Evolutionary conservation across 2,329 filamentous ascomycete species (phyloP).

Genomic region (Botryotinia globosa): DNA sequence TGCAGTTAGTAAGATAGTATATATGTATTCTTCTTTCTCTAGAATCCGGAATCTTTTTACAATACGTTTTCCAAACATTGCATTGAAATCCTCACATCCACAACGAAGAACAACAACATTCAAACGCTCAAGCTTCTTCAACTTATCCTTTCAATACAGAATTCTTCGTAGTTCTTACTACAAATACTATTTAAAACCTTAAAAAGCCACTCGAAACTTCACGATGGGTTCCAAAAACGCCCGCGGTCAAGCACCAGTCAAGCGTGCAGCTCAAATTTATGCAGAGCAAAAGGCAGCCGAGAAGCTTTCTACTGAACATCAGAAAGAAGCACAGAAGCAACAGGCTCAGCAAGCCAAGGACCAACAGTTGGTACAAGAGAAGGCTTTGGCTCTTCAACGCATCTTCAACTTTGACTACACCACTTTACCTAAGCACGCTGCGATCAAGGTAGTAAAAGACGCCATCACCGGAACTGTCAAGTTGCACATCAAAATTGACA

Average conservation of each 20-base stretch:
- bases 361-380: neutral
- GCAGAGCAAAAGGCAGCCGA: neutral
- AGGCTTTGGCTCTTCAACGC: neutral
- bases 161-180: neutral
- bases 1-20: neutral
- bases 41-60: neutral
- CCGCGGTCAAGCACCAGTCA: neutral
- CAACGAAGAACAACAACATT: neutral
- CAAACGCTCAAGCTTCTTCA: neutral
- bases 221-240: neutral
- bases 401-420: neutral
- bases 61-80: neutral
- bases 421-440: neutral
- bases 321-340: neutral
- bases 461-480: neutral
- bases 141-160: neutral
- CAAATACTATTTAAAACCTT: neutral
- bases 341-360: neutral
- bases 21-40: neutral
- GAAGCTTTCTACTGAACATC: neutral
- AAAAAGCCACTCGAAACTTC: neutral
- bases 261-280: neutral
- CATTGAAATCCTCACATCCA: neutral
- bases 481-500: neutral
- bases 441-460: neutral